Evolutionary conservation across 345 rosid genomes (phyloP).

Genomic region (Populus alba): DNA sequence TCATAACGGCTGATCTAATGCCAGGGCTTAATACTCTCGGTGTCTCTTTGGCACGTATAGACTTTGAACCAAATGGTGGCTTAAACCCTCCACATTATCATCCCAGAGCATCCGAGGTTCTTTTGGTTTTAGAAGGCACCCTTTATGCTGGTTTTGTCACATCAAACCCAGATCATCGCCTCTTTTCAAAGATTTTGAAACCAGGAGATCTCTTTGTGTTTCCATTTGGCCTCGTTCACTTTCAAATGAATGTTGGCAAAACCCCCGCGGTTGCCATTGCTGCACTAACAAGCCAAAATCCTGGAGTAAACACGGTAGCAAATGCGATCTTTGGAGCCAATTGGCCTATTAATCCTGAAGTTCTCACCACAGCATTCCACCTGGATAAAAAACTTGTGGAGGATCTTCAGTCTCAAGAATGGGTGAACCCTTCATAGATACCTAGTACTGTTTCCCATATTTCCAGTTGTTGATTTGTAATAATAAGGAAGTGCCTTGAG

Average conservation of each 20-base stretch:
- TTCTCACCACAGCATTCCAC: constrained; percentile 18
- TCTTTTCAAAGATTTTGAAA: constrained; percentile 5
- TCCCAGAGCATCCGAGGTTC: constrained; percentile 20
- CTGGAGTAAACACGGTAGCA: constrained; percentile 10
- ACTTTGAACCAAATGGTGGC: constrained; percentile 16
- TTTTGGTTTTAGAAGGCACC: not conserved
- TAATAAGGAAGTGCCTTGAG: not conserved
- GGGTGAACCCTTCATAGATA: not conserved
- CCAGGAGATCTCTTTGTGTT: constrained; percentile 21
- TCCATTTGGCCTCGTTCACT: constrained; percentile 15
- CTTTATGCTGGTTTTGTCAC: constrained; percentile 17
- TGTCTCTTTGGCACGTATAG: constrained; percentile 10
- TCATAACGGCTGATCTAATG: constrained; percentile 2
- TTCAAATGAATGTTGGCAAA: constrained; percentile 8
- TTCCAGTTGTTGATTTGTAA: not conserved
- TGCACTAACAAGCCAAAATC: constrained; percentile 18
- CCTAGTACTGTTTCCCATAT: not conserved
- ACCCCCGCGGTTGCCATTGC: constrained; percentile 14
- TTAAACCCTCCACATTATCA: constrained; percentile 22
- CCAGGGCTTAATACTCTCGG: constrained; percentile 18
- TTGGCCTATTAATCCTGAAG: constrained; percentile 5
- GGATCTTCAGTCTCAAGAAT: not conserved
- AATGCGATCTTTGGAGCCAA: constrained; percentile 9
- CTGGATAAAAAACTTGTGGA: constrained; percentile 3
- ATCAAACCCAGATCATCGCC: constrained; percentile 10